phyloP scores from a whole-genome alignment of 176 grass and related monocot species.

The Melocanna baccifera region DNA sequence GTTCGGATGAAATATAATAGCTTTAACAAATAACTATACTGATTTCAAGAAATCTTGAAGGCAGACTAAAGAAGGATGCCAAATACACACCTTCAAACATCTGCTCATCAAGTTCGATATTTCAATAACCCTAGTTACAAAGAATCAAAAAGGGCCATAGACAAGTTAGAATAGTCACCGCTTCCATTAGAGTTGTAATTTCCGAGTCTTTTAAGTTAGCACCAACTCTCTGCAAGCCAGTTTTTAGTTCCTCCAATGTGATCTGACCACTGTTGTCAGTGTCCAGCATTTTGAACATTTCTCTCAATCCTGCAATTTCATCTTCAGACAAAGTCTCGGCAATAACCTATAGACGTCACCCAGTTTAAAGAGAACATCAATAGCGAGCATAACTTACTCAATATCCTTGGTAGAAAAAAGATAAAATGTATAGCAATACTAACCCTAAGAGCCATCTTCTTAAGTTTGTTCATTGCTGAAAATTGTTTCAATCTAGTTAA shows the following conservation, averaged over 20 bases:
- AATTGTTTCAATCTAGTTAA: constrained; percentile 75
- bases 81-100: constrained; percentile 15
- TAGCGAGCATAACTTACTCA: constrained; percentile 4
- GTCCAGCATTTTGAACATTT: constrained; percentile 99
- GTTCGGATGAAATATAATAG: neutral
- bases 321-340: constrained; percentile 89
- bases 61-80: neutral
- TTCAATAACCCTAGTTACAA: constrained; percentile 1
- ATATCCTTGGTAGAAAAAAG: constrained; percentile 15
- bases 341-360: constrained; percentile 62
- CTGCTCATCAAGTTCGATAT: neutral
- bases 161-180: constrained; percentile 58
- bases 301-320: constrained; percentile 90
- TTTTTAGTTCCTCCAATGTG: constrained; percentile 85
- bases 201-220: constrained; percentile 87
- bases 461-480: constrained; percentile 82
- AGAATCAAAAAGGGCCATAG: constrained; percentile 3
- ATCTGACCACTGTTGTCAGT: constrained; percentile 94
- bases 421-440: constrained; percentile 1
- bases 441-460: constrained; percentile 77
- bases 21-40: constrained; percentile 11
- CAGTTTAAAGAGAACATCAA: constrained; percentile 32
- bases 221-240: constrained; percentile 72
- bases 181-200: constrained; percentile 83
- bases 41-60: neutral